These are phyloP conservation scores for Eragrostis nindensis DNA, from an alignment of 176 grass and related monocot genomes.

Conservation along the genomic window DNA sequence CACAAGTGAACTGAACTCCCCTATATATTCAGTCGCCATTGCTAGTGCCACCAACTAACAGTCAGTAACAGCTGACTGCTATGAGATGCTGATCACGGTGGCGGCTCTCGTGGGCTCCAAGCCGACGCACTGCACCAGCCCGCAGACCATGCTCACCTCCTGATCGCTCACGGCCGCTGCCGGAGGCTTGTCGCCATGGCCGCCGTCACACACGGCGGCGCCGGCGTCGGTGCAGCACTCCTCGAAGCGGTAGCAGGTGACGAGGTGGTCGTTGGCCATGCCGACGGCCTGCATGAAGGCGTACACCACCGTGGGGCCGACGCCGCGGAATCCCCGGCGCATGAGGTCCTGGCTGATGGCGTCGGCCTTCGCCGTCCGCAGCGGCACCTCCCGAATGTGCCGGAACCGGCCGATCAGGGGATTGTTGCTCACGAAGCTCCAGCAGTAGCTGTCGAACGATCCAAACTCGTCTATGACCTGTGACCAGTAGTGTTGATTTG, in stretches of 20 bases:
- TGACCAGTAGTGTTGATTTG: not conserved
- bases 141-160: slow-evolving; percentile 39
- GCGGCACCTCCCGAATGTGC: slow-evolving; percentile 75
- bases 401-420: slow-evolving; percentile 67
- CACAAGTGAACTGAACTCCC: slow-evolving; percentile 14
- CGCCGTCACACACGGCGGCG: not conserved
- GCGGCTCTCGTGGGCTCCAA: slow-evolving; percentile 41
- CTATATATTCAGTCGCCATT: slow-evolving; percentile 14
- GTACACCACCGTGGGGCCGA: slow-evolving; percentile 87
- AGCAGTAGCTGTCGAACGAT: slow-evolving; percentile 89
- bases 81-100: slow-evolving; percentile 54
- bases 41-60: not conserved
- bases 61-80: slow-evolving; percentile 24
- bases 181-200: not conserved
- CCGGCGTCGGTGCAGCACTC: slow-evolving; percentile 51
- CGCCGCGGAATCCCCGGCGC: slow-evolving; percentile 76
- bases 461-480: slow-evolving; percentile 93
- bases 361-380: slow-evolving; percentile 85
- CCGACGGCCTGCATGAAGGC: slow-evolving; percentile 98
- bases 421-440: slow-evolving; percentile 81
- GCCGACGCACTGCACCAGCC: slow-evolving; percentile 40
- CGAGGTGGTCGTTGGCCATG: slow-evolving; percentile 92
- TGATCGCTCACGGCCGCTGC: slow-evolving; percentile 36
- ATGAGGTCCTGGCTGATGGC: slow-evolving; percentile 87
- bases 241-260: slow-evolving; percentile 72